Conservation (phyloP, 257 asterid species). For the Solanum ossicruentum region DNA sequence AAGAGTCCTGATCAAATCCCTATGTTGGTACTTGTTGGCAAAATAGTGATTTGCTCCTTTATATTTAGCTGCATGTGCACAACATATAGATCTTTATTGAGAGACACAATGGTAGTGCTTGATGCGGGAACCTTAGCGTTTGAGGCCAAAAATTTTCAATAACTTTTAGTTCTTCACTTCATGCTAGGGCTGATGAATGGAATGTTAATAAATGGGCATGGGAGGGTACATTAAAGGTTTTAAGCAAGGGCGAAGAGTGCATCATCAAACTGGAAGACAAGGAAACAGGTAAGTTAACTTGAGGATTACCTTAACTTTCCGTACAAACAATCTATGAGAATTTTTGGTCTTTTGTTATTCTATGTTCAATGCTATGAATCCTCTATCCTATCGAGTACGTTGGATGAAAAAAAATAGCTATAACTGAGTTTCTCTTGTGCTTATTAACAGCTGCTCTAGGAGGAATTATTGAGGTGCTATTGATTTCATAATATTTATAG, state of each 20-base stretch:
- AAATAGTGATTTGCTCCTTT: not conserved
- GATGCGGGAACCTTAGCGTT: not conserved
- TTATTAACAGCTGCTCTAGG: not conserved
- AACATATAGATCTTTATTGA: not conserved
- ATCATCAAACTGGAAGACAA: constrained; percentile 83
- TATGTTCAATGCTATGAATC: not conserved
- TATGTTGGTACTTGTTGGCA: not conserved
- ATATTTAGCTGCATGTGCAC: not conserved
- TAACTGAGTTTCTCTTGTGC: not conserved
- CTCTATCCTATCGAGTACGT: not conserved
- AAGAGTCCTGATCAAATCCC: not conserved
- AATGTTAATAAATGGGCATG: constrained; percentile 96
- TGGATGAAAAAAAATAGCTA: not conserved
- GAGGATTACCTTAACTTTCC: not conserved
- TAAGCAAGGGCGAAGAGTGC: constrained; percentile 91
- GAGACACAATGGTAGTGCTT: not conserved
- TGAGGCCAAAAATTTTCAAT: not conserved
- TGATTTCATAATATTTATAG: not conserved
- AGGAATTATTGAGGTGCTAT: not conserved
- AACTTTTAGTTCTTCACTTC: constrained; percentile 1
- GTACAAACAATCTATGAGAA: not conserved
- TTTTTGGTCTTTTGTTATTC: not conserved
- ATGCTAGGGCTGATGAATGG: constrained; percentile 94
- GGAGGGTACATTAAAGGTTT: constrained; percentile 85
- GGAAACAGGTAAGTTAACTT: constrained; percentile 48